phyloP scores from a whole-genome alignment of 1,284 basidiomycete species.

The Chiua sp. region DNA sequence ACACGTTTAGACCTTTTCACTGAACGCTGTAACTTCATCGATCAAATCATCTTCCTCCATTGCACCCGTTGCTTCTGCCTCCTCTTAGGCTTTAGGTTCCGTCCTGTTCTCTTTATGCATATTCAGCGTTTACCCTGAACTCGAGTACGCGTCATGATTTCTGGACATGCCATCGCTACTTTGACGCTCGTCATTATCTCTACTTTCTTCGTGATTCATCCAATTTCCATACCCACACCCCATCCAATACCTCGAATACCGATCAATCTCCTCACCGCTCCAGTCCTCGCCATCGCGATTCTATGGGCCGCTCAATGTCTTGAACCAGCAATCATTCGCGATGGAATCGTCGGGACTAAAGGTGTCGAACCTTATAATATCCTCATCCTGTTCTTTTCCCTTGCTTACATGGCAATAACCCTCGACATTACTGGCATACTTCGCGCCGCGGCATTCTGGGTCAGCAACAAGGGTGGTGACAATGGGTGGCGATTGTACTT shows the following conservation, averaged over 20 bases:
- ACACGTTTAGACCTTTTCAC: no score
- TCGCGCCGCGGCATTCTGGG: constrained; percentile 87
- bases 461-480: constrained; percentile 77
- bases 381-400: constrained; percentile 88
- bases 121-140: no score
- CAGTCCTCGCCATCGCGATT: constrained; percentile 80
- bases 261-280: constrained; percentile 76
- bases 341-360: constrained; percentile 75
- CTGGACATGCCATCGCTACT: constrained; percentile 62
- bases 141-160: constrained; percentile 51
- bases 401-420: constrained; percentile 95
- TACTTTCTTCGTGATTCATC: constrained; percentile 74
- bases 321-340: constrained; percentile 62
- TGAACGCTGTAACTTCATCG: no score
- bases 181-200: constrained; percentile 77
- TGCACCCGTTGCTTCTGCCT: neutral
- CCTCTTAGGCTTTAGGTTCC: neutral
- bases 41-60: no score
- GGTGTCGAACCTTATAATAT: constrained; percentile 93
- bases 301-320: constrained; percentile 81
- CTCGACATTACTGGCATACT: constrained; percentile 91
- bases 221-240: constrained; percentile 58
- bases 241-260: constrained; percentile 46
- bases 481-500: constrained; percentile 77
- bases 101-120: neutral